Evolutionary conservation across 164 flowering plant genomes (phyloP).

Genomic region (Vitis cinerea): DNA sequence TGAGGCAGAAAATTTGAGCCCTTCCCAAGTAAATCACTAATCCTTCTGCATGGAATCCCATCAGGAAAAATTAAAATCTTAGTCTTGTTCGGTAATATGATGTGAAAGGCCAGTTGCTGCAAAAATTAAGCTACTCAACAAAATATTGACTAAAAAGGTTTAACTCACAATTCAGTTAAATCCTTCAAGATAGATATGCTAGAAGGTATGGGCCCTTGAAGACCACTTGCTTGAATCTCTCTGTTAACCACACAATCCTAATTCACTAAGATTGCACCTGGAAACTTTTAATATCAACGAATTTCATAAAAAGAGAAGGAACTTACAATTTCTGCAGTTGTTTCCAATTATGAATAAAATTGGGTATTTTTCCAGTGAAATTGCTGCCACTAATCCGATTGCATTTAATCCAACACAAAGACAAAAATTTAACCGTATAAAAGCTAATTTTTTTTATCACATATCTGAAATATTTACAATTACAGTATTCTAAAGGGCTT

Average conservation of each 20-base stretch:
- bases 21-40: conserved; percentile 32
- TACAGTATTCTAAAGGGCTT: too few species aligned
- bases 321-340: too few species aligned
- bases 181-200: conserved; percentile 9
- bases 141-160: not conserved
- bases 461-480: too few species aligned
- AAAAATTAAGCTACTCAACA: not conserved
- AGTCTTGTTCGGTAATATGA: too few species aligned
- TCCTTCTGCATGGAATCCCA: conserved; percentile 27
- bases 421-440: not conserved
- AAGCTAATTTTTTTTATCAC: not conserved
- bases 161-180: conserved; percentile 32
- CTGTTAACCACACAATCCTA: conserved; percentile 6
- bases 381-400: not conserved
- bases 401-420: not conserved
- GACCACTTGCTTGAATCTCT: conserved; percentile 20
- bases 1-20: conserved; percentile 28
- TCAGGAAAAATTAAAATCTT: not conserved
- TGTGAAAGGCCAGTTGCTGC: too few species aligned
- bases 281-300: too few species aligned
- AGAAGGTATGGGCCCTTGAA: conserved; percentile 23
- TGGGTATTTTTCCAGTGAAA: not conserved
- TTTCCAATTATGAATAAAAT: not conserved
- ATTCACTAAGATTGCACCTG: too few species aligned
- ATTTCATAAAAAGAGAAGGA: too few species aligned